A percentile compares a stretch with the other conserved stretches of the same genome.
These are phyloP conservation scores for Tulasnella sp. DNA, from an alignment of 768 basidiomycete species.

Conservation along the genomic window DNA sequence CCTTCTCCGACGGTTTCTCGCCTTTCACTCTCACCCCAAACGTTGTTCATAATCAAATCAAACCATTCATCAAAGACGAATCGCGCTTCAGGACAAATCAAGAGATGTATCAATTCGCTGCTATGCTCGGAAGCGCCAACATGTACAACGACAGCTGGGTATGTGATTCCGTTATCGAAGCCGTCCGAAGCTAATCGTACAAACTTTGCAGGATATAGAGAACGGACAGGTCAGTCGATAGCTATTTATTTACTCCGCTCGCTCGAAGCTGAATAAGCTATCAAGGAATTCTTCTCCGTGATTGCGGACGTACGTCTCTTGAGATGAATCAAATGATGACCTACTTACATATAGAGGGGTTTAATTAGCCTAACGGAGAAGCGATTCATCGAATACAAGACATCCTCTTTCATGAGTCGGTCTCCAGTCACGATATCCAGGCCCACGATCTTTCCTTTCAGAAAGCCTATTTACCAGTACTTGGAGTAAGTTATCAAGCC, in stretches of 20 bases:
- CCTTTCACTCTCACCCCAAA: slow-evolving; percentile 33
- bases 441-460: slow-evolving; percentile 47
- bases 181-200: not conserved
- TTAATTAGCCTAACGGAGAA: slow-evolving; percentile 30
- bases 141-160: slow-evolving; percentile 26
- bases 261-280: not conserved
- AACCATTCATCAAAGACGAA: slow-evolving; percentile 37
- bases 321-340: not conserved
- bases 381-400: slow-evolving; percentile 45
- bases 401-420: slow-evolving; percentile 40
- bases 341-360: slow-evolving; percentile 27
- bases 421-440: slow-evolving; percentile 38
- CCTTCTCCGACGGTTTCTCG: not conserved
- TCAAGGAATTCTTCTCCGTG: slow-evolving; percentile 36
- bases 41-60: slow-evolving; percentile 43
- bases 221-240: slow-evolving; percentile 43
- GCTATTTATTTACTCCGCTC: slow-evolving; percentile 1
- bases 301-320: slow-evolving; percentile 34
- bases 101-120: slow-evolving; percentile 42
- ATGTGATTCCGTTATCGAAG: slow-evolving; percentile 26
- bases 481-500: slow-evolving; percentile 35
- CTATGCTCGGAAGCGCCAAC: slow-evolving; percentile 22
- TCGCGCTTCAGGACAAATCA: slow-evolving; percentile 39
- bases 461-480: slow-evolving; percentile 44
- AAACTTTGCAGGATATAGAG: slow-evolving; percentile 35